Base-by-base conservation (phyloP, 139 green algal species). In the Closterium sp. region DNA sequence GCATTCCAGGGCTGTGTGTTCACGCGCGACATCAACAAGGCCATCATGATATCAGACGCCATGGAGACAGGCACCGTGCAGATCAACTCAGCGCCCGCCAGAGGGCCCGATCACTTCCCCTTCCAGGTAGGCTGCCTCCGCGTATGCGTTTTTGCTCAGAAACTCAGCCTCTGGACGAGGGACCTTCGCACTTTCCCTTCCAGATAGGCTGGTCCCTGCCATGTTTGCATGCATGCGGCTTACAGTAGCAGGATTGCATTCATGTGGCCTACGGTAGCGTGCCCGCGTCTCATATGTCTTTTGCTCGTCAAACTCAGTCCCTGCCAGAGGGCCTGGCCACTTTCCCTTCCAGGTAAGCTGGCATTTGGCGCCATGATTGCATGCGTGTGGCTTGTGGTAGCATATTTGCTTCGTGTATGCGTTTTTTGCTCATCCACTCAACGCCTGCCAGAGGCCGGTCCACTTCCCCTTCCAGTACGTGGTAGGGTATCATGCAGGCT, bases 31-130 rank as follows among this genome's bases (percentile, higher is more conserved):
- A 96, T 99, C 87, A 97, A 99, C 94, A 81, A 93, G 21, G 97
- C 97, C 31, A 97, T 99, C 25, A 55, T 81, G 38, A 95, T 99
- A 66, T 96, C 93, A 31, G 97, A 99, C 89, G 96, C 96, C 43
- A 98, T 99, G 97, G 95, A 98, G 95, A 98, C 97, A 16, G 98
- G 98, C 55, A 99, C 97, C 30, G 97, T 99, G 90, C 97, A 99
- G 95, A 95, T 99, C 85, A 99, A 99, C 94, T 92, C 95, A 1
- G 96, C 97, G 9, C 98, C 98, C 1, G 97, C 97, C 19, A 95
- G 98, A 34, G 98, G 97, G 7, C 93, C 90, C 0, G 30, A 95
- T 66, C 93, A 95, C 84, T 95, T 95, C 93, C 93, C 93, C 28
- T 95, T 95, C 84, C 93, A 95, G 90, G 93, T 93, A n/a, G 19